Evolutionary conservation across 2,329 filamentous ascomycete species (phyloP), one percentile per base, ranked within the genome.

Genomic region (Pseudocercospora vitis): DNA sequence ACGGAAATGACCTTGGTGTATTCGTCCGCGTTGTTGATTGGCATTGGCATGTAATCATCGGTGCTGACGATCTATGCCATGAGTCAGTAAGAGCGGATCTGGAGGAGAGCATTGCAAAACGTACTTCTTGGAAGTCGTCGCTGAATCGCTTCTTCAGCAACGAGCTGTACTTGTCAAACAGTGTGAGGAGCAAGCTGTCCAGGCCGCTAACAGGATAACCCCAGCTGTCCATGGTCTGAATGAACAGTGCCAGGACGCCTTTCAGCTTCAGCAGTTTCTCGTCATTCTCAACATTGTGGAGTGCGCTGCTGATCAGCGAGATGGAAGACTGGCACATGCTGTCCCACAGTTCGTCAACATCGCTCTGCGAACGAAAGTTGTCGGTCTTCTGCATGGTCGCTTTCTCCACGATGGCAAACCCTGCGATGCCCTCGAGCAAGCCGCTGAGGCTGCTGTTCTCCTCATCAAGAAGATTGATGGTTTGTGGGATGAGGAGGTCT

Each of bases 1-100:
- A 97, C 91, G 57, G 91, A 94, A 60, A 96, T 83, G 29, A 99
- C 92, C 66, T 96, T 96, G 65, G 95, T 89, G 68, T 95, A 97
- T 67, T 97, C 91, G 64, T 96, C 91, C 12, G 81, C 74, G 16
- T 87, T 91, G 65, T 91, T 89, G 70, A 97, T 95, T 1, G 90
- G 89, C 94, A 99, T 97, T 2, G 94, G 95, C 92, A 99, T 99
- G 73, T 99, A 99, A 72, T 99, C 94, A 70, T 99, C 94, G 0
- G 90, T 96, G n/a, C 89, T 79, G 19, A 87, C 83, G 62, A 87
- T 86, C 75, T 80, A 35, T 54, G 24, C 26, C 23, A 6, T 7
- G 12, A 32, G 44, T 56, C 40, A 61, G 52, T 19, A 46, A n/a
- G 7, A 32, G 31, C 23, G 3, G n/a, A 12, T 19, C 19, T 23